Base-by-base conservation (phyloP, 2,329 filamentous ascomycete species). In the Aspergillus jensenii region DNA sequence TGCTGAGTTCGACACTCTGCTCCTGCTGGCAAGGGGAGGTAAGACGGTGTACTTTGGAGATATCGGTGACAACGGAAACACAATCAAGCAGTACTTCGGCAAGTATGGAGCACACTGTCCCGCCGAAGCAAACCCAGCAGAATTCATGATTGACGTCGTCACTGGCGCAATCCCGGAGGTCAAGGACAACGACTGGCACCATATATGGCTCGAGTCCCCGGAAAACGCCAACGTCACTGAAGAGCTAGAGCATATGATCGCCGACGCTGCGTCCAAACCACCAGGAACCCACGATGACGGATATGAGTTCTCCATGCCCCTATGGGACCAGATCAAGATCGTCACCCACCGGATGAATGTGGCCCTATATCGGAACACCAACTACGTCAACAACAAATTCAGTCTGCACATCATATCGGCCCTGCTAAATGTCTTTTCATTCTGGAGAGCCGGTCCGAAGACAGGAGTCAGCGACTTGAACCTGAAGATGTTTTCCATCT, bases 41-140 rank as follows among this genome's bases (percentile, higher is more conserved):
- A 87, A 87, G 67, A 87, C 84, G 0, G 87, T 89, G 63, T 91
- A 90, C 71, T 90, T 90, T 57, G 88, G 88, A 12, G 71, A 74
- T 8, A 85, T 90, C 15, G 88, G 88, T 51, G 81, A 89, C 35
- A 85, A 87, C 54, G 87, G 85, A 2, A 76, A 79, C 9, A 82
- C 82, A 7, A 82, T 90, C 3, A 84, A 87, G 62, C 76, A 87
- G 23, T 90, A 90, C 69, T 90, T 90, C 64, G 81, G 78, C 2
- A 79, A 84, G 14, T 81, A 87, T 46, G 88, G 87, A 3, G 84
- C 86, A 0, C 76, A 82, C 2, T 90, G 87, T 56, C 86, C 87
- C 4, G 77, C 82, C 0, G 82, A 73, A 62, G 84, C 82, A 62
- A 87, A 87, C 63, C 81, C 85, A 3, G 84, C 84, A 0, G 85